Percentiles rank a stretch among this genome's conserved stretches.
These are phyloP conservation scores for Nothophaeocryptopus gaeumannii DNA, from an alignment of 2,329 filamentous ascomycete genomes.

Conservation along the genomic window DNA sequence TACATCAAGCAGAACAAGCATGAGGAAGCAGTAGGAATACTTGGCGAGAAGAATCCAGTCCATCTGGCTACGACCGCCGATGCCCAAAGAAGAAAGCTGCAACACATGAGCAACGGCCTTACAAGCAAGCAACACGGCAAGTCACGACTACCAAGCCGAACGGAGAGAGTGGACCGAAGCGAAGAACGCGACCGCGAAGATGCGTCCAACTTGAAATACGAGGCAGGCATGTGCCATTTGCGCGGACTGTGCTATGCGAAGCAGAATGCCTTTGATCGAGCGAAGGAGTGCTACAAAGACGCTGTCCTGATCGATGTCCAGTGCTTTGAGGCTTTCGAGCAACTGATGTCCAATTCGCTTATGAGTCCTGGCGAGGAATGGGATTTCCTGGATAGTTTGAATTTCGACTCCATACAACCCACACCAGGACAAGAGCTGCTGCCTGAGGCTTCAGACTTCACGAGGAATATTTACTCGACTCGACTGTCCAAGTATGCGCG, in stretches of 20 bases:
- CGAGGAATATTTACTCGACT: conserved; percentile 93
- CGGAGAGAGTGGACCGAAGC: conserved; percentile 55
- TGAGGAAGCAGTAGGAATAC: conserved; percentile 79
- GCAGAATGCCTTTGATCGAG: conserved; percentile 93
- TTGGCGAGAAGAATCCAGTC: conserved; percentile 91
- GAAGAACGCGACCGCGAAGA: conserved; percentile 68
- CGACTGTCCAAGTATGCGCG: conserved; percentile 93
- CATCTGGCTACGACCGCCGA: conserved; percentile 72
- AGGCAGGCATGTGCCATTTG: conserved; percentile 96
- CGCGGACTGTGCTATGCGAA: conserved; percentile 92
- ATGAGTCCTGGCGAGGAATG: conserved; percentile 88
- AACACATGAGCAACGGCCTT: conserved; percentile 58
- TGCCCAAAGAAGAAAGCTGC: conserved; percentile 67
- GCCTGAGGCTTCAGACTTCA: conserved; percentile 89
- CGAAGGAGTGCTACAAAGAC: conserved; percentile 98
- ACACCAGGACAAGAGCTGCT: conserved; percentile 57
- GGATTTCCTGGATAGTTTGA: conserved; percentile 79
- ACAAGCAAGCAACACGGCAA: conserved; percentile 42
- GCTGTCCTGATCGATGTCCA: conserved; percentile 95
- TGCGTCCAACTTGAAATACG: conserved; percentile 73
- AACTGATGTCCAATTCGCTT: conserved; percentile 93
- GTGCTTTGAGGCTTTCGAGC: conserved; percentile 97
- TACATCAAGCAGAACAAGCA: conserved; percentile 88
- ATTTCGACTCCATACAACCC: conserved; percentile 79
- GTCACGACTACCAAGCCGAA: conserved; percentile 38